Percentiles rank a stretch among this genome's conserved stretches.
These are phyloP conservation scores for Silene vulgaris DNA, from an alignment of 179 eudicot genomes.

Conservation along the genomic window DNA sequence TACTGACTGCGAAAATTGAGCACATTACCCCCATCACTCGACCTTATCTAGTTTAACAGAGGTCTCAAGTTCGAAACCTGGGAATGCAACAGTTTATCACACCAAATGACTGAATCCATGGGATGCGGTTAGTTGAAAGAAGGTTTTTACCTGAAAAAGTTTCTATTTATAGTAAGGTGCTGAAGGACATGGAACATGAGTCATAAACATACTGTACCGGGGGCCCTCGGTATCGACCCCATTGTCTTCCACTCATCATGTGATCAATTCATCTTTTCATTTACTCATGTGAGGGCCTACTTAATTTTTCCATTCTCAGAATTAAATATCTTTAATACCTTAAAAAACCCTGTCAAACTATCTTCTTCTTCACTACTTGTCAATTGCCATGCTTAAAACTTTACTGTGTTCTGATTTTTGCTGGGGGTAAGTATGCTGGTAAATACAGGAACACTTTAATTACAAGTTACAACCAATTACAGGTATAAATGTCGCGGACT, in stretches of 20 bases:
- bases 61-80: neutral
- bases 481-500: neutral
- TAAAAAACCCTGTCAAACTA: neutral
- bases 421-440: no score
- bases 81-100: neutral
- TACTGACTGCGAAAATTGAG: conserved; percentile 35
- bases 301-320: neutral
- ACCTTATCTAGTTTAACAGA: neutral
- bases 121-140: neutral
- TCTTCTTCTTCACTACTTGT: neutral
- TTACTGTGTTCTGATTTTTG: neutral
- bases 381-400: neutral
- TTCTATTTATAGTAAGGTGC: neutral
- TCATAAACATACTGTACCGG: neutral
- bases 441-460: neutral
- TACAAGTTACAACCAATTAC: neutral
- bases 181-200: neutral
- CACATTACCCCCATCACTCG: neutral
- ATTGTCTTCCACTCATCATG: conserved; percentile 16
- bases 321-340: neutral
- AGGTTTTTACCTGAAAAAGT: neutral
- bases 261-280: conserved; percentile 3
- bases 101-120: neutral
- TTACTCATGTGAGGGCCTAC: conserved; percentile 26
- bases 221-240: neutral